Conservation (phyloP, 768 basidiomycete genomes). For the Lactifluus hygrophoroides region DNA sequence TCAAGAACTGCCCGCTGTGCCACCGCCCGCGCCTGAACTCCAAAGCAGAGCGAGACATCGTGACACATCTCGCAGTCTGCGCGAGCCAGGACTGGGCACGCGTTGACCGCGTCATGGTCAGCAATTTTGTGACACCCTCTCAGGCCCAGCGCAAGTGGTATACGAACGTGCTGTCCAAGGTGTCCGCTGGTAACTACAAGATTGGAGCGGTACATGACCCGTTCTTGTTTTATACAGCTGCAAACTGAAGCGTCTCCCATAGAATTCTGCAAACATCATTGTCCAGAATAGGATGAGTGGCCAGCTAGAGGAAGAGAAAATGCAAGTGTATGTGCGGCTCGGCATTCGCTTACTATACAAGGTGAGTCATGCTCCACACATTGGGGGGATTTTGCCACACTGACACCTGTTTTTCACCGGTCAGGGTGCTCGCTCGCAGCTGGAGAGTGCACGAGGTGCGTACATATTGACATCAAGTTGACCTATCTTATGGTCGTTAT, state of each 20-base stretch:
- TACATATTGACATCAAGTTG: not conserved
- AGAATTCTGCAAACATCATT: slow-evolving; percentile 98
- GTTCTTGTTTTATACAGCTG: not conserved
- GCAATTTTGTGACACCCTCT: slow-evolving; percentile 87
- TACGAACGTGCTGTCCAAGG: slow-evolving; percentile 80
- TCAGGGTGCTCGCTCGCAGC: slow-evolving; percentile 72
- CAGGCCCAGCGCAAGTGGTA: slow-evolving; percentile 98
- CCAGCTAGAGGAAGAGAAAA: slow-evolving; percentile 94
- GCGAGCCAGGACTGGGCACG: slow-evolving; percentile 89
- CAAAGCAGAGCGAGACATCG: slow-evolving; percentile 88
- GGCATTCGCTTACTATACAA: slow-evolving; percentile 92
- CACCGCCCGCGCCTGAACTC: slow-evolving; percentile 77
- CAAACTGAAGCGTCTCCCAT: not conserved
- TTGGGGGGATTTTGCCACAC: not conserved
- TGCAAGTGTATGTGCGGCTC: slow-evolving; percentile 88
- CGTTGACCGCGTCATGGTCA: slow-evolving; percentile 83
- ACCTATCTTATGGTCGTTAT: not conserved
- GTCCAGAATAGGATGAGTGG: slow-evolving; percentile 92
- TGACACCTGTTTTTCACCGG: not conserved
- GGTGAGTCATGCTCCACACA: slow-evolving; percentile 26
- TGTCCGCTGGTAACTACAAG: slow-evolving; percentile 79
- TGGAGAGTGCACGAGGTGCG: slow-evolving; percentile 83
- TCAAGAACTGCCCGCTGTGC: slow-evolving; percentile 90
- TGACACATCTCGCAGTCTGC: slow-evolving; percentile 96
- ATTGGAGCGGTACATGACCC: slow-evolving; percentile 69